Evolutionary conservation across 441 rosid genomes (phyloP).

Genomic region (Eruca vesicaria): DNA sequence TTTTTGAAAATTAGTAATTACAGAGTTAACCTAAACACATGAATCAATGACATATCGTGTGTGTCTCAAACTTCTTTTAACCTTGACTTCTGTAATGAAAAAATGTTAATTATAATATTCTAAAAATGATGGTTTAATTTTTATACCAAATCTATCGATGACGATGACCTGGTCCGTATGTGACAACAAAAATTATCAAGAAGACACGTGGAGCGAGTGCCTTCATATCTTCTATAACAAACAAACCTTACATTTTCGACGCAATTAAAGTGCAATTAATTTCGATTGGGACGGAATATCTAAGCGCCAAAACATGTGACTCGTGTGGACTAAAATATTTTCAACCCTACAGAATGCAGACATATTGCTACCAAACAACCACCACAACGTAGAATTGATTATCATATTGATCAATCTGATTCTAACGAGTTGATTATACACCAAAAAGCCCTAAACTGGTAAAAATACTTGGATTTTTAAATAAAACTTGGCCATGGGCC

Average conservation of each 20-base stretch:
- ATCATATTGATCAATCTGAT: not conserved
- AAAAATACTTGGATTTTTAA: not conserved
- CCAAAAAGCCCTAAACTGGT: not conserved
- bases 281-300: not conserved
- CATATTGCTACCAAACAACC: not conserved
- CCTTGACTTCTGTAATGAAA: not conserved
- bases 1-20: not conserved
- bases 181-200: not conserved
- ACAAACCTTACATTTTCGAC: slow-evolving; percentile 13
- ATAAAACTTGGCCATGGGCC: not conserved
- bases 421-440: not conserved
- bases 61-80: not conserved
- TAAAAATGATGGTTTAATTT: not conserved
- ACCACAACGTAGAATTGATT: not conserved
- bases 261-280: not conserved
- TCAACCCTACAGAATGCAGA: not conserved
- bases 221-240: slow-evolving; percentile 5
- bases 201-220: slow-evolving; percentile 5
- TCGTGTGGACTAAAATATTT: slow-evolving; percentile 6
- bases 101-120: not conserved
- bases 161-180: not conserved
- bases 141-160: not conserved
- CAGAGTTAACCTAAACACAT: not conserved
- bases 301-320: not conserved
- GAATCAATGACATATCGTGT: not conserved